Conservation (phyloP, 257 asterid species). For the Ajuga chamaepitys region DNA sequence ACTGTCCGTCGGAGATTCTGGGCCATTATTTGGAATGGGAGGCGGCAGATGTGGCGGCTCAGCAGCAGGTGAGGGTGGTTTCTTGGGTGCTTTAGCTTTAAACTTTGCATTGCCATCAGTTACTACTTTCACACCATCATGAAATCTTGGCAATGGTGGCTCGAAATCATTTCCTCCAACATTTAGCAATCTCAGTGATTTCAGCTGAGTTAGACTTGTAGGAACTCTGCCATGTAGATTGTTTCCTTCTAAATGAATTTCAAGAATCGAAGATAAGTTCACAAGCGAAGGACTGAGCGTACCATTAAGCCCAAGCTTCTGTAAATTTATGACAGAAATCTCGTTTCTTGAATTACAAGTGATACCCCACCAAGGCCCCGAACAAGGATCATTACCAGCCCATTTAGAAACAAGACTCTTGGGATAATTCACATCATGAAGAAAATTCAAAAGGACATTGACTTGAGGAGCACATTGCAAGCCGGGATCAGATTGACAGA, state of each 20-base stretch:
- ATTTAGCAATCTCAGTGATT: slow-evolving; percentile 47
- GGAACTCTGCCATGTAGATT: slow-evolving; percentile 56
- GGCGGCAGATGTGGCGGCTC: background rate
- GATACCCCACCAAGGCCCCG: slow-evolving; percentile 67
- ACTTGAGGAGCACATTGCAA: slow-evolving; percentile 62
- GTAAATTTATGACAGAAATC: slow-evolving; percentile 58
- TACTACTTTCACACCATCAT: slow-evolving; percentile 31
- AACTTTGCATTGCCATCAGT: slow-evolving; percentile 37
- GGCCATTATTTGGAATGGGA: slow-evolving; percentile 13
- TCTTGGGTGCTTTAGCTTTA: slow-evolving; percentile 2
- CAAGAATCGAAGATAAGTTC: slow-evolving; percentile 46
- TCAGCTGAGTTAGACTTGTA: slow-evolving; percentile 36
- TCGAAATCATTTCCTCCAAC: slow-evolving; percentile 47
- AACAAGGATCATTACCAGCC: slow-evolving; percentile 75
- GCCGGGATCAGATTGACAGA: slow-evolving; percentile 53
- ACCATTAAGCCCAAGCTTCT: slow-evolving; percentile 57
- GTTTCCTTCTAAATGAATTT: slow-evolving; percentile 67
- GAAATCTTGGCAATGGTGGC: slow-evolving; percentile 62
- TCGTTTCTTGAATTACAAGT: slow-evolving; percentile 35
- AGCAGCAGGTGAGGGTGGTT: slow-evolving; percentile 17
- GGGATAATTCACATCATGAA: slow-evolving; percentile 48
- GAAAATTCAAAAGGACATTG: slow-evolving; percentile 53
- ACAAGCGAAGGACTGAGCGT: slow-evolving; percentile 62
- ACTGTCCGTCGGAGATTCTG: background rate
- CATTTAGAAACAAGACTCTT: slow-evolving; percentile 45